Evolutionary conservation across 2,329 filamentous ascomycete genomes (phyloP), one percentile per base, ranked within the genome.

Genomic region (Colletotrichum godetiae): DNA sequence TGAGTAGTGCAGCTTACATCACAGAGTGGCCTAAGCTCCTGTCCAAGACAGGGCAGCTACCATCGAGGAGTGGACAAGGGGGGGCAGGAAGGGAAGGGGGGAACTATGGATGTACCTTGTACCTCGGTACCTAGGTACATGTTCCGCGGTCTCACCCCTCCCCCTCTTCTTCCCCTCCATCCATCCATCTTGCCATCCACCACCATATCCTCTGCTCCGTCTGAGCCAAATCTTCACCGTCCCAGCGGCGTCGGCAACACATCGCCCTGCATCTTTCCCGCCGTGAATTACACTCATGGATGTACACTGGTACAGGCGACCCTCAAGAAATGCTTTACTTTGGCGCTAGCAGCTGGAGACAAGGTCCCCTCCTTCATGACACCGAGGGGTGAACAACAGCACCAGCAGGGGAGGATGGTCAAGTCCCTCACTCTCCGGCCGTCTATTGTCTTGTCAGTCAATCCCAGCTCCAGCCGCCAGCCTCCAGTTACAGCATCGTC

Each of bases 261-360:
- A 60, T 68, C 66, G 53, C 22, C 31, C 61, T 37, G 61, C 53
- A 42, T 58, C 60, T 67, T 53, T 10, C 27, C 27, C 27, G 37
- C 33, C 22, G 56, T 37, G 55, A 35, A 49, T 49, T 49, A 19
- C 42, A 22, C 3, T 10, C 27, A 29, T 29, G 55, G 52, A 73
- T 37, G 66, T 73, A 65, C 60, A 59, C 35, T 2, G 67, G 35
- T 65, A 73, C 70, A 42, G 22, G 37, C 0, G 37, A 24, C 46
- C 58, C 69, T 63, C 56, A 31, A 29, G 31, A 35, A 33, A 46
- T 60, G 46, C 55, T 24, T 65, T 73, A 33, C 62, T 58, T 66
- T 66, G 31, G 60, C 67, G 67, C 70, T 70, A 73, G 70, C 55
- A 70, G 67, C 70, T 73, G 60, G 46, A 70, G 70, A 73, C 70